phyloP scores from a whole-genome alignment of 768 basidiomycete species.

The Inosperma sp. region DNA sequence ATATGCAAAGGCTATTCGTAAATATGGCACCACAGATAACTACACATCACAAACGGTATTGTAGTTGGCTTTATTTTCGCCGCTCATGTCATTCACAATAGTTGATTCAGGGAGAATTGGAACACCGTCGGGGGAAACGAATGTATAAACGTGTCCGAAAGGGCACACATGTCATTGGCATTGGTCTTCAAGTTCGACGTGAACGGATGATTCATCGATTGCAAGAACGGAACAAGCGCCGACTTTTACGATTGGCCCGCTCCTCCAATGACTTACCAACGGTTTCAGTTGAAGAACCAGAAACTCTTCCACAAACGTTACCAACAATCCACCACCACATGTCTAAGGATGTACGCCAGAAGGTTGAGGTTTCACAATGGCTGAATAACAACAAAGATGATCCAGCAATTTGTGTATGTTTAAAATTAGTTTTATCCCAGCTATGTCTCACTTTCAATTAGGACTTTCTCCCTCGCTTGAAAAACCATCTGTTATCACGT shows the following conservation, averaged over 20 bases:
- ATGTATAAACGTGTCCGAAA: constrained; percentile 33
- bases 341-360: not conserved
- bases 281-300: constrained; percentile 4
- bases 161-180: constrained; percentile 17
- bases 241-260: not conserved
- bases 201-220: constrained; percentile 11
- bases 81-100: not conserved
- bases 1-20: constrained; percentile 19
- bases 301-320: not conserved
- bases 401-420: constrained; percentile 24
- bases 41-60: constrained; percentile 31
- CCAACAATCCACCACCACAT: constrained; percentile 13
- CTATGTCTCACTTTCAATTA: constrained; percentile 4
- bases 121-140: constrained; percentile 33
- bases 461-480: constrained; percentile 26
- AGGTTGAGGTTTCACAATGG: constrained; percentile 8
- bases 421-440: not conserved
- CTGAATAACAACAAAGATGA: constrained; percentile 16
- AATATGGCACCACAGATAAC: constrained; percentile 27
- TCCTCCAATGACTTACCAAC: not conserved
- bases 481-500: constrained; percentile 27
- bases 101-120: constrained; percentile 30
- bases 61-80: not conserved
- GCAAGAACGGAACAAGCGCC: not conserved
- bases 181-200: constrained; percentile 16